Evolutionary conservation across 2,329 filamentous ascomycete species (phyloP).

Genomic region (Cordyceps militaris): DNA sequence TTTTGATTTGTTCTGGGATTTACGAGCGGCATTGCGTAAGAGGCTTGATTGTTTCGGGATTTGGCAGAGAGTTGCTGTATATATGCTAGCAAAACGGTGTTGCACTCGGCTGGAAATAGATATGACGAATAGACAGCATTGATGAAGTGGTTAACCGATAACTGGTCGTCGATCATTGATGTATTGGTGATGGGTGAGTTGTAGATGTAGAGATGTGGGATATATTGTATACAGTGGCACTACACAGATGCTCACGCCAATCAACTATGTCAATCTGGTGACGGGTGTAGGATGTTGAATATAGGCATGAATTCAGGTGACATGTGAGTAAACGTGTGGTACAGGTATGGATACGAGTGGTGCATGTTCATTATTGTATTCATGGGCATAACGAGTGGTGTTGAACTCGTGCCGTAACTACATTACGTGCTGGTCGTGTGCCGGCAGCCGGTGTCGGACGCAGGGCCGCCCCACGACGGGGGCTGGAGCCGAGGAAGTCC

Average conservation of each 20-base stretch:
- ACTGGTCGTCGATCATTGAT: background rate
- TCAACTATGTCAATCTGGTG: too few relatives aligned
- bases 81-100: background rate
- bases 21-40: background rate
- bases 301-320: too few relatives aligned
- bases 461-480: background rate
- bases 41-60: background rate
- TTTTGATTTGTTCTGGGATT: background rate
- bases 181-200: background rate
- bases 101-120: background rate
- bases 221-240: background rate
- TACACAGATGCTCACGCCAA: too few relatives aligned
- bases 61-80: background rate
- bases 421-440: background rate
- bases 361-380: too few relatives aligned
- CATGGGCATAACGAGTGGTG: background rate
- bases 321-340: too few relatives aligned
- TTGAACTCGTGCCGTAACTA: background rate
- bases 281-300: too few relatives aligned
- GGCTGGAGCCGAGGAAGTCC: background rate
- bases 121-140: background rate
- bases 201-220: background rate
- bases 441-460: constrained; percentile 1
- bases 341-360: too few relatives aligned
- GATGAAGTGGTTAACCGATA: background rate